Evolutionary conservation across 2,329 filamentous ascomycete species (phyloP), one percentile per base, ranked within the genome.

Genomic region (Clonostachys byssicola): DNA sequence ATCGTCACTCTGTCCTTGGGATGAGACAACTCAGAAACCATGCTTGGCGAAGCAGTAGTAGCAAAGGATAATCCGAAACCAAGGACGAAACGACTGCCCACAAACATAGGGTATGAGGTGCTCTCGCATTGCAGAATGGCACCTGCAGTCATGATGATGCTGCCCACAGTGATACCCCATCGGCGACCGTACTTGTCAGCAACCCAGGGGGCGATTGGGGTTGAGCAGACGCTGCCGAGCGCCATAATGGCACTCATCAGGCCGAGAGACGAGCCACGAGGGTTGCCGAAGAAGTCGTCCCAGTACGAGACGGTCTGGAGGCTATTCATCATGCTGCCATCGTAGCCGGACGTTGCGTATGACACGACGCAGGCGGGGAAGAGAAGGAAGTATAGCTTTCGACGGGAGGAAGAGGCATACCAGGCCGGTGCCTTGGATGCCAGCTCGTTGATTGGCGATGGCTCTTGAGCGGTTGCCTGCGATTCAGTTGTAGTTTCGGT

Each of bases 11-110:
- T 71, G 53, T 80, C 74, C 51, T 75, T 78, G 1, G 76, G 77
- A 52, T 79, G 72, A 1, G 68, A 72, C 9, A 80, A 59, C 47
- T 80, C 78, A 52, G 71, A 74, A 6, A 80, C 70, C 49, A 80
- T 57, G 5, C 70, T 66, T 2, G 77, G 76, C 0, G 72, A 73
- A 0, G 72, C 70, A 23, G 77, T 73, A 40, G 76, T 79, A 35
- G 69, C 71, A 51, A 77, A 77, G 0, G 72, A 68, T 18, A 78
- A 68, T 5, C 78, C 78, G 33, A 79, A 75, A 3, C 78, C 78
- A 9, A 81, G 65, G 13, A 81, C 58, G 47, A 78, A 73, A 47
- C 78, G 70, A 20, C 74, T 69, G 7, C 75, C 63, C 35, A 81
- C 68, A 54, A 79, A 81, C 76, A 80, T 80, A 44, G 62, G 75